These are phyloP conservation scores for Nicotiana paniculata DNA, from an alignment of 257 asterid species.

Conservation along the genomic window DNA sequence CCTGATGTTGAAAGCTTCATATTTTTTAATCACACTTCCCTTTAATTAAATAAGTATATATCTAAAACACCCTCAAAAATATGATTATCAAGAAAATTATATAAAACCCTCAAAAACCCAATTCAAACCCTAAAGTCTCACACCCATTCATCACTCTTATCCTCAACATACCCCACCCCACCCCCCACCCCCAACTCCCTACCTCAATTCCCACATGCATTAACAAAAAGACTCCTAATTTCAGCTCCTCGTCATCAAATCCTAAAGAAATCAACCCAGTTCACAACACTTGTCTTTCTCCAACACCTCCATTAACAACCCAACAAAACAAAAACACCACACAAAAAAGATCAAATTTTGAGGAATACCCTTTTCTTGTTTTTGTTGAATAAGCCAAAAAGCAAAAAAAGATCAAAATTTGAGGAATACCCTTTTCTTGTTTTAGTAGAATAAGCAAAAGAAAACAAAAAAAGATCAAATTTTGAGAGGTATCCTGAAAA, in stretches of 20 bases:
- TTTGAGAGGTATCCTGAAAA: neutral
- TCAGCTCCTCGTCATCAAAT: constrained; percentile 14
- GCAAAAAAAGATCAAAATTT: neutral
- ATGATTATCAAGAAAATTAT: constrained; percentile 9
- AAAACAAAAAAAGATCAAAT: neutral
- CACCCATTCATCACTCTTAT: constrained; percentile 9
- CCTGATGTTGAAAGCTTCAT: constrained; percentile 66
- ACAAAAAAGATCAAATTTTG: neutral
- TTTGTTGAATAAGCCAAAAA: neutral
- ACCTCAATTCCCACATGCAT: constrained; percentile 3
- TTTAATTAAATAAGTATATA: constrained; percentile 7
- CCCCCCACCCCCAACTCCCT: neutral
- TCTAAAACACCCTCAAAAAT: constrained; percentile 11
- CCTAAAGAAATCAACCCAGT: constrained; percentile 22
- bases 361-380: constrained; percentile 9
- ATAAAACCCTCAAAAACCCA: constrained; percentile 3
- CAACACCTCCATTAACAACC: constrained; percentile 26
- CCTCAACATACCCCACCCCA: constrained; percentile 14
- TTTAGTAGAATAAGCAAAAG: neutral
- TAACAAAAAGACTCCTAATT: constrained; percentile 13
- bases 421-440: constrained; percentile 8
- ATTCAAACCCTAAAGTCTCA: constrained; percentile 21
- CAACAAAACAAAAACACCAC: neutral
- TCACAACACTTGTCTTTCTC: constrained; percentile 19
- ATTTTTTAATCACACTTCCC: constrained; percentile 16